phyloP scores from a whole-genome alignment of 352 stramenopile species.

The Globisporangium uncinulatum region DNA sequence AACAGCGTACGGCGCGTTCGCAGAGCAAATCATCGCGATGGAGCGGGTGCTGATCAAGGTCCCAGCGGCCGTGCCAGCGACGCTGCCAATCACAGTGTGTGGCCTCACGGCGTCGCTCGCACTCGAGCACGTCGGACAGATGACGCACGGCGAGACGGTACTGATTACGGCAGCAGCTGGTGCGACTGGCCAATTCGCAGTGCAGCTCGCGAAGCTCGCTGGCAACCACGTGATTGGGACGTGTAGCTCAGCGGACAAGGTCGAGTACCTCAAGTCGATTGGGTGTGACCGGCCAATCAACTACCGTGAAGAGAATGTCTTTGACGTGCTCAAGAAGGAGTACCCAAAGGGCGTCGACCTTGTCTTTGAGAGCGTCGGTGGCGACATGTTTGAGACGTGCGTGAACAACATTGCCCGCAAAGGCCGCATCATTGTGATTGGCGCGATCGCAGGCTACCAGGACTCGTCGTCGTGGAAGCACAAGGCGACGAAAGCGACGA shows the following conservation, averaged over 20 bases:
- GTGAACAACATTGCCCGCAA: conserved; percentile 26
- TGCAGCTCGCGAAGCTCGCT: conserved; percentile 70
- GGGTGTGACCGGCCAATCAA: conserved; percentile 67
- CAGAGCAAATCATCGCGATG: conserved; percentile 29
- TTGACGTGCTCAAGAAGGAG: conserved; percentile 42
- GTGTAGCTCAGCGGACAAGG: conserved; percentile 71
- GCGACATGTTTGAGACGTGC: conserved; percentile 33
- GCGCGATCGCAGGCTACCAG: conserved; percentile 35
- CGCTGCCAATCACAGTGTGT: conserved; percentile 35
- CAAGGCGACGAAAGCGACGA: conserved; percentile 20
- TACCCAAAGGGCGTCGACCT: conserved; percentile 36
- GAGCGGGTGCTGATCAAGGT: conserved; percentile 21
- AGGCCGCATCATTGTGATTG: conserved; percentile 41
- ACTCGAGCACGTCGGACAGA: conserved; percentile 36
- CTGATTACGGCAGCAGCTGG: conserved; percentile 40
- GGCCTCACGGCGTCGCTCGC: conserved; percentile 37
- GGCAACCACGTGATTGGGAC: conserved; percentile 66
- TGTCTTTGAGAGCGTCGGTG: conserved; percentile 41
- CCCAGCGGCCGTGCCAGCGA: conserved; percentile 15
- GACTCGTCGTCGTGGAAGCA: conserved; percentile 47
- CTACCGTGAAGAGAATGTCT: conserved; percentile 59
- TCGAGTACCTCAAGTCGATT: conserved; percentile 50
- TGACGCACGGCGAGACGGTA: conserved; percentile 36
- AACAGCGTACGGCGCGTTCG: conserved; percentile 34
- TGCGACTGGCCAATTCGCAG: conserved; percentile 59